Conservation (phyloP, 75 land plant genomes). For the Pinus albicaulis region DNA sequence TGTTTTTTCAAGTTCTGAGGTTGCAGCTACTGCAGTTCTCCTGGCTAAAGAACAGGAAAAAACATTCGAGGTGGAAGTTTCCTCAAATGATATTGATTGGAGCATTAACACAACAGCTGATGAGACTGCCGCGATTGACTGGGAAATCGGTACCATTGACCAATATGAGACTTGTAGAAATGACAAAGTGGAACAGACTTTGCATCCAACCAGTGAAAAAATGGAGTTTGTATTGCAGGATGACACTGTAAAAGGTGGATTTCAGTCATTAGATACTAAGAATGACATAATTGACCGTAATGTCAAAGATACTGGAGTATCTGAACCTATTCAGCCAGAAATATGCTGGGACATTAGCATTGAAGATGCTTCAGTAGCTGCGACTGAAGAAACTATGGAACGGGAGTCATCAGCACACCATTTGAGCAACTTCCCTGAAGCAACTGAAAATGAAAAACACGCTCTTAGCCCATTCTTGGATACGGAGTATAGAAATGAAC, state of each 20-base stretch:
- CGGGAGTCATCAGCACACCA: not conserved
- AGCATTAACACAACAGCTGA: conserved; percentile 27
- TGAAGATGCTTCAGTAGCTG: conserved; percentile 57
- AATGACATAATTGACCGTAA: conserved; percentile 13
- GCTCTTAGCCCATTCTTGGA: conserved; percentile 62
- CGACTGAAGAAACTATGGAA: conserved; percentile 8
- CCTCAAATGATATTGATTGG: conserved; percentile 54
- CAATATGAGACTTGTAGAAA: conserved; percentile 43
- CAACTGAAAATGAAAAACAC: conserved; percentile 18
- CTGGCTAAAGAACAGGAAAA: not conserved
- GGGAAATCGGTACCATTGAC: conserved; percentile 70
- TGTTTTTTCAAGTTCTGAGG: conserved; percentile 33
- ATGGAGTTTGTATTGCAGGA: not conserved
- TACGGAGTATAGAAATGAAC: conserved; percentile 76
- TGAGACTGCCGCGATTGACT: conserved; percentile 59
- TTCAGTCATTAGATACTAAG: not conserved
- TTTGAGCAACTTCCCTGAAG: not conserved
- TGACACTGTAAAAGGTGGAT: not conserved
- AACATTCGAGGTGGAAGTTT: conserved; percentile 4
- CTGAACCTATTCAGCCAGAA: conserved; percentile 36
- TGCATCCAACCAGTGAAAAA: not conserved
- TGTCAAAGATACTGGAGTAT: conserved; percentile 7
- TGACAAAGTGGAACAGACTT: conserved; percentile 14
- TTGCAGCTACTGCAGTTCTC: conserved; percentile 20
- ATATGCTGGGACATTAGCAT: conserved; percentile 87